Evolutionary conservation across 176 grass and related monocot species (phyloP), one percentile per base, ranked within the genome.

Genomic region (Rhipidocladum racemiflorum): DNA sequence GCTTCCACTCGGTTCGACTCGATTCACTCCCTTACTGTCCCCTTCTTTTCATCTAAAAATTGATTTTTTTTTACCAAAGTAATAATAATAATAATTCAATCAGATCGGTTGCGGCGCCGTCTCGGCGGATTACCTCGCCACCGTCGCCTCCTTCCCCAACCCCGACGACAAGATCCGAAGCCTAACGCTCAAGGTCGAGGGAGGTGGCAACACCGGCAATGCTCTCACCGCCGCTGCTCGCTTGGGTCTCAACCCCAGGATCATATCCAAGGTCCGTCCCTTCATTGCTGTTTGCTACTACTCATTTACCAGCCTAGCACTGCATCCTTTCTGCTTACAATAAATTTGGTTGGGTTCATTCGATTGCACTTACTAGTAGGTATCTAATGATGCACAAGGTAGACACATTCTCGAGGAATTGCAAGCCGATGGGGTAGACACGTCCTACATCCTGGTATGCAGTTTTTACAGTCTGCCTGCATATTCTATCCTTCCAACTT

Each of bases 121-220:
- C 48, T 90, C 88, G 27, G 84, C 85, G 60, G 95, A 97, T 84
- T 97, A 87, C 84, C 73, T 97, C 87, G 90, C 95, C 13, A 93
- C 95, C 36, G 95, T 97, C 53, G 90, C 90, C 42, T 92, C 90
- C 36, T 94, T 87, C 88, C 95, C 92, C 60, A 87, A 86, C 79
- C 95, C 95, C 6, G 92, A 97, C 81, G 92, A 97, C 66, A 97
- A 94, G 90, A 94, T 94, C 86, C 92, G 95, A 12, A 97, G 95
- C 85, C 60, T 92, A 56, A 87, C 53, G 39, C 88, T 94, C 46
- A 97, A 94, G 92, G 84, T 97, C 4, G 70, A 92, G 87, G 95
- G 95, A 35, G 95, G 92, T 15, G 95, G 95, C 36, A 97, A 97
- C 87, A 78, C 88, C 11, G 95, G 90, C n/a, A 97, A 97, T 74